These are phyloP conservation scores for Alternaria dauci DNA, from an alignment of 2,329 filamentous ascomycete genomes.

Conservation along the genomic window DNA sequence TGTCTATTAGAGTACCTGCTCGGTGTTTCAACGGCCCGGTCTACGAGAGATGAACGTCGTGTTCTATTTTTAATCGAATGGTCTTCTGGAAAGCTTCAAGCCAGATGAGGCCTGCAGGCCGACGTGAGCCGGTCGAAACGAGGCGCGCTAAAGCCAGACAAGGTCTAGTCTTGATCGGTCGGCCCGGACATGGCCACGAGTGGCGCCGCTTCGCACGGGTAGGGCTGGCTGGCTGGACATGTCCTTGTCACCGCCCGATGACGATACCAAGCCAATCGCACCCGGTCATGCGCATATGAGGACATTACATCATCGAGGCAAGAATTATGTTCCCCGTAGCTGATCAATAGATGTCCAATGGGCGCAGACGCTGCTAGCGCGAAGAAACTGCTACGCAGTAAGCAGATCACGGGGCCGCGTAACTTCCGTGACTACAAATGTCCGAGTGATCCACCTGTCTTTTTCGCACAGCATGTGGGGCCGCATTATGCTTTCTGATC, in stretches of 20 bases:
- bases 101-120: not conserved
- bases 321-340: not conserved
- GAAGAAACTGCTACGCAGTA: not conserved
- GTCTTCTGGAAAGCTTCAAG: not conserved
- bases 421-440: not conserved
- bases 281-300: not conserved
- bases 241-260: not conserved
- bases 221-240: not conserved
- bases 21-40: not conserved
- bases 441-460: not conserved
- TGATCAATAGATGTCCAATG: not conserved
- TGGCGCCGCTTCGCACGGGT: not conserved
- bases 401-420: not conserved
- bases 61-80: not conserved
- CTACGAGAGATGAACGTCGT: not conserved
- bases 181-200: not conserved
- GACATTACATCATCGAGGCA: not conserved
- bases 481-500: not conserved
- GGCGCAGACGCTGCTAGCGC: not conserved
- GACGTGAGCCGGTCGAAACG: not conserved
- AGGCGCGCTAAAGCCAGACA: not conserved
- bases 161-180: not conserved
- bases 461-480: not conserved
- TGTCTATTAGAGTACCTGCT: not conserved
- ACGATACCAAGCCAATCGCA: not conserved